Evolutionary conservation across 2,329 filamentous ascomycete genomes (phyloP), one percentile per base, ranked within the genome.

Genomic region (Aspergillus tanneri): DNA sequence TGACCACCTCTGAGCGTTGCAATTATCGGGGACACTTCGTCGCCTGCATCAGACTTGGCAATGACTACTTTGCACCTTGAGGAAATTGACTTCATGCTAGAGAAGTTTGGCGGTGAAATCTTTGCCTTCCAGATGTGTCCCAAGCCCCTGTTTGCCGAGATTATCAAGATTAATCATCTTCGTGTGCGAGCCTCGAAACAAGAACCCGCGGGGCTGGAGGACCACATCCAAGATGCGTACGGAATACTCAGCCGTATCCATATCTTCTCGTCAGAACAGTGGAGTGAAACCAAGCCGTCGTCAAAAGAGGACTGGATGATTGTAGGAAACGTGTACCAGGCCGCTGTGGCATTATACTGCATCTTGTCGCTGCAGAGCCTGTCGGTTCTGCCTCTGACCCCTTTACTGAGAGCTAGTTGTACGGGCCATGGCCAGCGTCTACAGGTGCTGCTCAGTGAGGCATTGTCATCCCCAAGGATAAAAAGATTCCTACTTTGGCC

Each of bases 11-110:
- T n/a, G n/a, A 71, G 69, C 44, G 44, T 61, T 23, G 54, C 62
- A 0, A 60, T 70, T 2, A 59, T 70, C 4, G 65, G 60, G 2
- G 68, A 73, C 42, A 72, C 70, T 2, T 67, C 69, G 2, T 67
- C 62, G 1, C 69, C 70, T 4, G 61, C 69, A 19, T 55, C 60
- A 16, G 53, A 68, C 35, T 54, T 72, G 12, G 24, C 56, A 6
- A 61, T 61, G 28, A 53, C 61, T 0, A 46, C 41, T 4, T 43
- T 44, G 5, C 61, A 66, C 27, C 40, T 65, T 11, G 59, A 62
- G 2, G 53, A 64, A 2, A 42, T 67, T 8, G 56, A 65, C 5
- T 47, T 58, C 22, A 51, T 68, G 1, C 10, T 64, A 10, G 21
- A 62, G 3, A 21, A 56, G 1, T 64, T 61, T 50, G 51, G 49